Evolutionary conservation across 176 grass and related monocot genomes (phyloP).

Genomic region (Puya raimondii): DNA sequence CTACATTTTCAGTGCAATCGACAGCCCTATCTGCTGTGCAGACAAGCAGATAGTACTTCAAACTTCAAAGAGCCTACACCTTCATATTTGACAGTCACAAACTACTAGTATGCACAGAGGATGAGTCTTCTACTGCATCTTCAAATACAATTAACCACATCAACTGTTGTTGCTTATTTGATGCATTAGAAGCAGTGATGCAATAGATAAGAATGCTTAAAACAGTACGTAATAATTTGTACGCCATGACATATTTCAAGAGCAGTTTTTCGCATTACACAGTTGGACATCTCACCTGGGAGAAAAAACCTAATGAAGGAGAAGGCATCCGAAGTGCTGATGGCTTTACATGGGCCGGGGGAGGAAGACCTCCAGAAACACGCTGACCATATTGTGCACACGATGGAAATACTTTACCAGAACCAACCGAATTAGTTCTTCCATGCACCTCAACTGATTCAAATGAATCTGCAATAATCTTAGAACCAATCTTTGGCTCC

Average conservation of each 20-base stretch:
- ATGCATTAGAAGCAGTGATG: neutral
- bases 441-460: slow-evolving; percentile 5
- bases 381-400: slow-evolving; percentile 25
- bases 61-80: no score
- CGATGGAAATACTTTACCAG: slow-evolving; percentile 8
- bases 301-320: slow-evolving; percentile 64
- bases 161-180: neutral
- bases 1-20: no score
- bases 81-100: no score
- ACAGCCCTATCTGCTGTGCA: no score
- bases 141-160: no score
- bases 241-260: no score
- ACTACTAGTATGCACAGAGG: no score
- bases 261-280: neutral
- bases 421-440: slow-evolving; percentile 21
- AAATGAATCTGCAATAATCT: slow-evolving; percentile 12
- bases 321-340: slow-evolving; percentile 80
- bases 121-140: no score
- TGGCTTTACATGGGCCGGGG: slow-evolving; percentile 38
- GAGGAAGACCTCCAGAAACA: slow-evolving; percentile 17
- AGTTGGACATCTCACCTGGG: slow-evolving; percentile 30
- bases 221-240: no score
- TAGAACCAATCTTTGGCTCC: slow-evolving; percentile 27
- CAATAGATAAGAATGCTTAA: neutral
- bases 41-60: no score